Evolutionary conservation across 306 rosid genomes (phyloP).

Genomic region (Gastrolobium bilobum): DNA sequence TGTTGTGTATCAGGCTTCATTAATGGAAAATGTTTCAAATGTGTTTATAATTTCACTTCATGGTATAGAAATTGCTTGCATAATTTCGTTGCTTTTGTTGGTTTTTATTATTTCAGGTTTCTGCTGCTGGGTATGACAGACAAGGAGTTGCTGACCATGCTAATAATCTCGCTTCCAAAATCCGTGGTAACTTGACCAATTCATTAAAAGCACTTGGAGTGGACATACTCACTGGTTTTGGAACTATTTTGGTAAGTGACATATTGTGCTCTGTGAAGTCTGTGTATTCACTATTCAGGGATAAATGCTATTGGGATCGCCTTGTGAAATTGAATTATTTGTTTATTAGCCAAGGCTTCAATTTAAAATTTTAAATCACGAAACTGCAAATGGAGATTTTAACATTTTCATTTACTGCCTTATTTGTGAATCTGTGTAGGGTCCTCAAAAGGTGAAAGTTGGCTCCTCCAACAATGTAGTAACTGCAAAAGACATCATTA

Average conservation of each 20-base stretch:
- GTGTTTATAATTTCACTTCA: neutral
- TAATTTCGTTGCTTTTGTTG: neutral
- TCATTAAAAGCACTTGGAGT: constrained; percentile 88
- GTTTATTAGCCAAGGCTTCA: constrained; percentile 22
- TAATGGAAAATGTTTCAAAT: neutral
- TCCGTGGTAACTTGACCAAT: constrained; percentile 77
- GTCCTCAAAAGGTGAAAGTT: constrained; percentile 82
- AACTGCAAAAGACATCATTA: constrained; percentile 81
- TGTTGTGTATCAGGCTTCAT: neutral
- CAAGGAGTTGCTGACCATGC: constrained; percentile 96
- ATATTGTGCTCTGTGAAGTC: neutral
- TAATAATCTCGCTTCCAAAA: constrained; percentile 84
- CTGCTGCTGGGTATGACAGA: constrained; percentile 83
- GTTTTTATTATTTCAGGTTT: constrained; percentile 58
- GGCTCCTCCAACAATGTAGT: constrained; percentile 73
- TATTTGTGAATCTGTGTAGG: constrained; percentile 55
- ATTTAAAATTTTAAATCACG: neutral
- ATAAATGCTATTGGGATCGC: neutral
- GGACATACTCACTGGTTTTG: constrained; percentile 82
- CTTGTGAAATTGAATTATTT: neutral
- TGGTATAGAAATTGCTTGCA: neutral
- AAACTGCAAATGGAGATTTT: neutral
- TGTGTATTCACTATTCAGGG: neutral
- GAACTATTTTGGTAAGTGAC: constrained; percentile 73
- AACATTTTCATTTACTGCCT: constrained; percentile 18